Base-by-base conservation (phyloP, 805 yeast species). In the Hagleromyces aurorensis region DNA sequence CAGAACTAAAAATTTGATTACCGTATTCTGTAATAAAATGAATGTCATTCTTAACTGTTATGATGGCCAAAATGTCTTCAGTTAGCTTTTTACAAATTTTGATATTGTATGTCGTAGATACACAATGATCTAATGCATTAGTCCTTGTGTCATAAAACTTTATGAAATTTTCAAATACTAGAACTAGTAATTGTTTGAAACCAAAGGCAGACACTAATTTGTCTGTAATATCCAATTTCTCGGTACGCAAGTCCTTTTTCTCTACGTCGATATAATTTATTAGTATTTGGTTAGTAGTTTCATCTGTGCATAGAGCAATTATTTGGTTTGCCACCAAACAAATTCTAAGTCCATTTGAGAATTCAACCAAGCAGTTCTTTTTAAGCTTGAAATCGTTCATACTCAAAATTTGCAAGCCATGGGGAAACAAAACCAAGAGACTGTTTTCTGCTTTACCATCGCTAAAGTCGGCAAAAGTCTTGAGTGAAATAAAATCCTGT, bases 381-480 rank as follows among this genome's bases (percentile, higher is more conserved):
- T 43, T 35, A 16, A 55, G 21, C 30, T 46, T 55, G 23, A 49
- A 55, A 27, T 44, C 43, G 9, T 39, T 36, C 7, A 57, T 28
- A 17, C 44, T 40, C 21, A 57, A 24, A 6, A 48, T 13, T 30
- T 55, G 59, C 12, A 57, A 27, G 5, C 59, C 59, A 29, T 51
- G 49, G 3, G 48, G 44, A 21, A 48, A 50, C 7, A 57, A 32
- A 13, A 57, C 32, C 7, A 50, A 26, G 14, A 55, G 29, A 21
- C 43, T 38, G 25, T 53, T 54, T 24, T 43, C 46, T 9, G 38
- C 30, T 11, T 27, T 37, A 3, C 36, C 44, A 11, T 43, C 46
- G 2, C 37, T 47, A 9, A 24, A 30, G 4, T 30, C 29, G 3
- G 39, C 22, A 12, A 36, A 31, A 17, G 41, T 42, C 28, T 50